Conservation (phyloP, 2,329 filamentous ascomycete genomes). For the Pestalotiopsis sp. region DNA sequence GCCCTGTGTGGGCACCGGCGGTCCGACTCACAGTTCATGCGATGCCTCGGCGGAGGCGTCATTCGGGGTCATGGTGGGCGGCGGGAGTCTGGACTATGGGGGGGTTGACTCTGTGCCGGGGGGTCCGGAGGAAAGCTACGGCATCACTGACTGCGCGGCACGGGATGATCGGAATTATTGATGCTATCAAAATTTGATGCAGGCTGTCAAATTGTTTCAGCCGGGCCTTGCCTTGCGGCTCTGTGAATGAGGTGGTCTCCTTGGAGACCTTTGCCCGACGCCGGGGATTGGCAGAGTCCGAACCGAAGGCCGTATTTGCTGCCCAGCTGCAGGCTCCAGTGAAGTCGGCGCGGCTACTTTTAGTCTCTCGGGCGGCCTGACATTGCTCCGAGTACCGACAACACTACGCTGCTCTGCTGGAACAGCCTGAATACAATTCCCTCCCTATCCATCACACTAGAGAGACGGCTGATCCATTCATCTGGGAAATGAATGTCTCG, state of each 20-base stretch:
- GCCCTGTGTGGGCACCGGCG: background rate
- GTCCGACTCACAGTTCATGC: constrained; percentile 1
- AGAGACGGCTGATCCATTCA: background rate
- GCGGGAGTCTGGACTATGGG: background rate
- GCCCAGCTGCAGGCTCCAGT: background rate
- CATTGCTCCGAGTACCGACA: constrained; percentile 12
- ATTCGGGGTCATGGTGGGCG: background rate
- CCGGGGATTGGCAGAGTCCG: background rate
- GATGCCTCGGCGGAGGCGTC: background rate
- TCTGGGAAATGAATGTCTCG: background rate
- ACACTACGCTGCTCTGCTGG: background rate
- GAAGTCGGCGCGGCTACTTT: background rate
- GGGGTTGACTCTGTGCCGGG: background rate
- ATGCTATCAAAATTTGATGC: background rate
- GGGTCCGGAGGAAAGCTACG: background rate
- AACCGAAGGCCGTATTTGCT: background rate
- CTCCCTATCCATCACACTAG: background rate
- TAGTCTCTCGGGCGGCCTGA: background rate
- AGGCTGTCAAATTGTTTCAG: background rate
- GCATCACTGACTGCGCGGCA: background rate
- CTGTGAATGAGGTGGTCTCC: background rate
- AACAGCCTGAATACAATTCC: background rate
- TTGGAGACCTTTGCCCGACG: background rate
- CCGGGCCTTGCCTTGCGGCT: constrained; percentile 3
- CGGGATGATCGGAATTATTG: background rate